These are phyloP conservation scores for Apophysomyces sp. DNA, from an alignment of 371 early-diverging fungal species.

Conservation along the genomic window DNA sequence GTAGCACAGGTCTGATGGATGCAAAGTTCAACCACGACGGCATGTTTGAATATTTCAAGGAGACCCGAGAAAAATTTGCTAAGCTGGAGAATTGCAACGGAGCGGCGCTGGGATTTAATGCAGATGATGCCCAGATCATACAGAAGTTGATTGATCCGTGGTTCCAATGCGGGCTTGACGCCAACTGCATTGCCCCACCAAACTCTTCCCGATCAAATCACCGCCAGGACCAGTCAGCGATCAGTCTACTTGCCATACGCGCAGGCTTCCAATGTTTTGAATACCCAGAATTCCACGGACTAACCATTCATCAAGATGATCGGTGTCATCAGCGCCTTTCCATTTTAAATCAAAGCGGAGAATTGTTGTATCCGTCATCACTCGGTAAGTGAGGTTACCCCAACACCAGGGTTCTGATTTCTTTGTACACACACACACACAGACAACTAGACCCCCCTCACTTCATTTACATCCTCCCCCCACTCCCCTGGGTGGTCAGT, in stretches of 20 bases:
- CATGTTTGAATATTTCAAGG: constrained; percentile 33
- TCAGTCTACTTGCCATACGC: constrained; percentile 40
- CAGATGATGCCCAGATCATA: constrained; percentile 27
- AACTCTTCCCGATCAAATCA: constrained; percentile 50
- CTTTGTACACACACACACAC: not conserved
- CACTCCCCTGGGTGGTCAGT: not conserved
- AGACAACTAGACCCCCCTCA: not conserved
- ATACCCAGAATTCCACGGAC: constrained; percentile 52
- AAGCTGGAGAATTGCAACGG: constrained; percentile 48
- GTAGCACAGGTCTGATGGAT: constrained; percentile 37
- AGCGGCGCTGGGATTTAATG: constrained; percentile 48
- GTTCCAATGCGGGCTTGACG: constrained; percentile 36
- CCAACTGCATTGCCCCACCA: constrained; percentile 50
- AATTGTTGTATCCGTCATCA: constrained; percentile 27
- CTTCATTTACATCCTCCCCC: not conserved
- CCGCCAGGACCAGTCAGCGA: constrained; percentile 55
- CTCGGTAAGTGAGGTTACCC: constrained; percentile 15
- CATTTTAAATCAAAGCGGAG: constrained; percentile 13
- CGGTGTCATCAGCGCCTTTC: constrained; percentile 37
- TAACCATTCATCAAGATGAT: constrained; percentile 55
- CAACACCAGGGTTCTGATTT: not conserved
- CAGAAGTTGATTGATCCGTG: constrained; percentile 43
- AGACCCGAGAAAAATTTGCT: constrained; percentile 30
- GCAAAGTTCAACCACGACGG: constrained; percentile 48
- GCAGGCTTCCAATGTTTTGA: constrained; percentile 32